Evolutionary conservation across 371 early-diverging fungal genomes (phyloP), one percentile per base, ranked within the genome.

Genomic region (Basidiobolus meristosporus): DNA sequence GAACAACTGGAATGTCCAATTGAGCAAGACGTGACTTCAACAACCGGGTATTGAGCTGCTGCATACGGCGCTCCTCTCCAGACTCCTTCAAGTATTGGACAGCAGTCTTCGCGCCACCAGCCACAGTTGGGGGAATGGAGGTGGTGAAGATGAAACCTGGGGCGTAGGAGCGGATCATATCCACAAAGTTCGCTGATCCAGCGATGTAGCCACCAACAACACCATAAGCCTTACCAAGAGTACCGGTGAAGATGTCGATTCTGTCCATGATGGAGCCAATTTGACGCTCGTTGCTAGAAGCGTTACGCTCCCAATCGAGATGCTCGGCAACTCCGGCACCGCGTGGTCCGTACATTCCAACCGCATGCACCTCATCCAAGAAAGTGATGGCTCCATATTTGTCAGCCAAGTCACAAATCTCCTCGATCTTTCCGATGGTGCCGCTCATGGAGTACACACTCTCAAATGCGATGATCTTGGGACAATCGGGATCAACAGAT

Each of bases 71-170:
- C 54, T 95, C 96, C 26, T 56, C 56, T 36, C 63, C 66, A n/a
- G 90, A 90, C 41, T 62, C 40, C 47, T 81, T 82, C 43, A 97
- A 71, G 54, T 95, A 82, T 46, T 80, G 76, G 57, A 97, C 78
- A 41, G 89, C 85, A 16, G 88, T 78, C 36, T 82, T 63, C 9
- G 93, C 88, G 42, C 91, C 98, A 23, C 87, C 73, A 12, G 82
- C 89, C 39, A 90, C 77, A 26, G 82, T 70, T 28, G 98, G 98
- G 21, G 98, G 98, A 18, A 97, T 68, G 14, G 96, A 93, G 4
- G 98, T 97, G 43, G 98, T 97, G 57, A 97, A 97, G 57, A 97
- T 97, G 62, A 97, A 97, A 31, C 98, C 98, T 30, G 96, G 96
- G 7, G 98, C 98, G 56, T 95, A 97, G 19, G 89, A 88, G 44